Base-by-base conservation (phyloP, 495 filamentous ascomycete species). In the Cercophora newfieldiana region DNA sequence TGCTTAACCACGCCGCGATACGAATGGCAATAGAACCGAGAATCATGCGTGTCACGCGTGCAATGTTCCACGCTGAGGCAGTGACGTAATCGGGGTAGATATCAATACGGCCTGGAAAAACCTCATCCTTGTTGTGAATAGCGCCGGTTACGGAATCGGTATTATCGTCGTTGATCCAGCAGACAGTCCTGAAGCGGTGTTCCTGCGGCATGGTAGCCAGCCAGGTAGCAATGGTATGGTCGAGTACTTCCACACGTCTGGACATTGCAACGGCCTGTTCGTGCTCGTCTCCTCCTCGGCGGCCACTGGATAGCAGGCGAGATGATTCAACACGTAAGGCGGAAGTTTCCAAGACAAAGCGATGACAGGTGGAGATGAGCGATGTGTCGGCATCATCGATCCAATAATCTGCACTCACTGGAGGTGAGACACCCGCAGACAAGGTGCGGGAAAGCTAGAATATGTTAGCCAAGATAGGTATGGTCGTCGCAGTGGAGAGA, bases 21-120 rank as follows among this genome's bases (percentile, higher is more conserved):
- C 83, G 78, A 14, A 85, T 76, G 29, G 75, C 75, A 24, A 79
- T 64, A 7, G 77, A 76, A 4, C 76, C 77, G 8, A 86, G 72
- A n/a, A 80, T 69, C 7, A 86, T 64, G 0, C 83, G 72, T 10
- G 75, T 61, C 1, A 77, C 70, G 7, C 82, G 75, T 19, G 72
- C 71, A 21, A 76, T 71, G 66, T 85, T 85, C 78, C 78, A 80
- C 18, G 78, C 72, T 61, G 72, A 78, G 14, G 78, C 79, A 12
- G 80, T 78, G 67, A 78, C 80, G 54, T 85, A 73, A 68, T 85
- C 82, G 7, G 64, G 68, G 67, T 83, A 86, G 26, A 81, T 68
- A 63, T 86, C 83, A 28, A 86, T 73, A n/a, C 79, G 75, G 24
- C 84, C 84, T 0, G 83, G 82, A 64, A 79, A 86, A 0, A 80